phyloP scores from a whole-genome alignment of 208 protist genomes.

The Leishmania tropica region DNA sequence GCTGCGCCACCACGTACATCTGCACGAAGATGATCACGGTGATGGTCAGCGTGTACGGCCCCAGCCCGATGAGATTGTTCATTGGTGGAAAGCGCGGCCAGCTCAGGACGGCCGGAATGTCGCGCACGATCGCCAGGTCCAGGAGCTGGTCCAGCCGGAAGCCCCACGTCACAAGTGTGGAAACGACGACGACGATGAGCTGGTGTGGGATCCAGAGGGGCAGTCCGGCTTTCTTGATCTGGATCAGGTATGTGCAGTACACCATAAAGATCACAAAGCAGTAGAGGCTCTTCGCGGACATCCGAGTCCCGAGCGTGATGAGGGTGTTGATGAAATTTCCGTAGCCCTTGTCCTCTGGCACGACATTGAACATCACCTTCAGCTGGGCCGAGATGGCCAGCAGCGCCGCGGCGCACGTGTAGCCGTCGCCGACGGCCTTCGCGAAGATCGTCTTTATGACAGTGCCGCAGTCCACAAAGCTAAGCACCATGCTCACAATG shows the following conservation, averaged over 20 bases:
- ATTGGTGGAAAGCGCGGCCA: constrained; percentile 41
- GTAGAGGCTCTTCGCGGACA: constrained; percentile 36
- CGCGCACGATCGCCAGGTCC: constrained; percentile 40
- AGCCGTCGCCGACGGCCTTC: constrained; percentile 61
- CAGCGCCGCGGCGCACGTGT: constrained; percentile 56
- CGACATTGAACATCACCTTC: constrained; percentile 64
- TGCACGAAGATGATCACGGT: constrained; percentile 65
- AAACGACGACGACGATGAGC: constrained; percentile 62
- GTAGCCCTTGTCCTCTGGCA: constrained; percentile 29
- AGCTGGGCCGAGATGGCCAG: constrained; percentile 45
- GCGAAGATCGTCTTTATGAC: constrained; percentile 63
- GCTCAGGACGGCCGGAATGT: constrained; percentile 35
- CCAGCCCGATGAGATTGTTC: constrained; percentile 45
- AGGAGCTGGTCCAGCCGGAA: constrained; percentile 33
- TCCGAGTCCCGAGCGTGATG: constrained; percentile 32
- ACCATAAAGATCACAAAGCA: constrained; percentile 47
- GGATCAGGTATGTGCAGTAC: constrained; percentile 54
- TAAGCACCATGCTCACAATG: constrained; percentile 43
- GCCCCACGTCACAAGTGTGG: constrained; percentile 42
- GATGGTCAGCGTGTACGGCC: constrained; percentile 60
- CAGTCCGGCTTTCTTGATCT: constrained; percentile 48
- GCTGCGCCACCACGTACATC: constrained; percentile 61
- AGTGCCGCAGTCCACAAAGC: constrained; percentile 55
- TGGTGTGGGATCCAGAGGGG: constrained; percentile 63
- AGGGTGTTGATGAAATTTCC: constrained; percentile 40